Percentiles rank a stretch among this genome's conserved stretches.
Evolutionary conservation across 2,329 filamentous ascomycete genomes (phyloP).

Genomic region (Aspergillus neoniger): DNA sequence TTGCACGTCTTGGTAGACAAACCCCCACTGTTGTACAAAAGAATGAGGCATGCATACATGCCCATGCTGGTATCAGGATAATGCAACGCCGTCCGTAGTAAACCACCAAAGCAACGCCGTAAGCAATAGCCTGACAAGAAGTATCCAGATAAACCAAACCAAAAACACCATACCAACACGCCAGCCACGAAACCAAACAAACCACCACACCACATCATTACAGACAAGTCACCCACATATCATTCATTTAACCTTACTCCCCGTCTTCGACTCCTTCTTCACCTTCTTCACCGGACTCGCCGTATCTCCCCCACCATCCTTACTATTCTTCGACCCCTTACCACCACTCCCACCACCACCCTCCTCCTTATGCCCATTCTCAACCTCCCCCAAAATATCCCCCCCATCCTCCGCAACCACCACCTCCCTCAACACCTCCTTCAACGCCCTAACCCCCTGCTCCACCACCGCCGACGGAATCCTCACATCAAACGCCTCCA

Average conservation of each 20-base stretch:
- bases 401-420: slow-evolving; percentile 45
- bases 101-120: no score
- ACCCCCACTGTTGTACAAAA: no score
- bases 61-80: no score
- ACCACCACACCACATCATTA: not conserved
- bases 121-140: no score
- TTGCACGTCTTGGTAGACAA: no score
- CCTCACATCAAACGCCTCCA: slow-evolving; percentile 48
- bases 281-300: slow-evolving; percentile 28
- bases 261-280: slow-evolving; percentile 27
- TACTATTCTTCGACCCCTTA: slow-evolving; percentile 4
- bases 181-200: not conserved
- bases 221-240: not conserved
- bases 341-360: slow-evolving; percentile 1
- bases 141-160: no score
- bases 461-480: slow-evolving; percentile 53
- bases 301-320: not conserved
- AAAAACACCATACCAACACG: no score
- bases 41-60: no score
- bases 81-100: no score
- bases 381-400: slow-evolving; percentile 12
- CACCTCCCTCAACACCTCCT: slow-evolving; percentile 54
- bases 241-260: slow-evolving; percentile 26
- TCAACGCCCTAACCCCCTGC: slow-evolving; percentile 54
- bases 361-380: slow-evolving; percentile 10